Base-by-base conservation (phyloP, 257 asterid genomes). In the Ocimum tenuiflorum region DNA sequence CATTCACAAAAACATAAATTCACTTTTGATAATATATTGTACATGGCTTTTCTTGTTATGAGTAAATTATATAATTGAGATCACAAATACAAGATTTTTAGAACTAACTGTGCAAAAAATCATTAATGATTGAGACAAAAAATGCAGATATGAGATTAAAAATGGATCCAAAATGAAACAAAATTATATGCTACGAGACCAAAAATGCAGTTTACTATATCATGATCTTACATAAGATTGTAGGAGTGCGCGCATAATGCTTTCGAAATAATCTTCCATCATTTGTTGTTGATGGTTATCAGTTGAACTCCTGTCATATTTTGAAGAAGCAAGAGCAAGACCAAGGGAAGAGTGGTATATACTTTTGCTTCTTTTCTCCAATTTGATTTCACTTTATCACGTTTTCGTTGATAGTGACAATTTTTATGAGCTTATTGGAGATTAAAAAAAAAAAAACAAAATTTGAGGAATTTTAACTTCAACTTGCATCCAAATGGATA, bases 281-380 rank as follows among this genome's bases (percentile, higher is more conserved):
- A 8, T 45, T 18, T 18, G 19, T 29, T 39, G 33, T 54, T 14
- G 52, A 50, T 71, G 53, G 43, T 73, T 64, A 33, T 58, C 83
- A 91, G 98, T 89, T 86, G 13, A 91, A 91, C 80, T 85, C 82
- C 82, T 85, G 91, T 86, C 68, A 88, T 78, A 73, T 91, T 33
- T 60, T 91, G 87, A 86, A 82, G 77, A 87, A 86, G 76, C 85
- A 73, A 7, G 92, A 75, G 72, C 87, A 81, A 15, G 98, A 91
- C 61, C 85, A 75, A 17, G 98, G 91, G 74, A 86, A 80, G 85
- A 82, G 83, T 36, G 99, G 99, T 15, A 56, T 92, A 64, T 97
- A 89, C 62, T 92, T 92, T 77, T 77, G 84, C 91, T 92, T 92
- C 86, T 86, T 97, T 60, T 82, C 94, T 19, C 84, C 95, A 23